Evolutionary conservation across 352 stramenopile genomes (phyloP), one percentile per base, ranked within the genome.

Genomic region (Paralagenidium karlingii): DNA sequence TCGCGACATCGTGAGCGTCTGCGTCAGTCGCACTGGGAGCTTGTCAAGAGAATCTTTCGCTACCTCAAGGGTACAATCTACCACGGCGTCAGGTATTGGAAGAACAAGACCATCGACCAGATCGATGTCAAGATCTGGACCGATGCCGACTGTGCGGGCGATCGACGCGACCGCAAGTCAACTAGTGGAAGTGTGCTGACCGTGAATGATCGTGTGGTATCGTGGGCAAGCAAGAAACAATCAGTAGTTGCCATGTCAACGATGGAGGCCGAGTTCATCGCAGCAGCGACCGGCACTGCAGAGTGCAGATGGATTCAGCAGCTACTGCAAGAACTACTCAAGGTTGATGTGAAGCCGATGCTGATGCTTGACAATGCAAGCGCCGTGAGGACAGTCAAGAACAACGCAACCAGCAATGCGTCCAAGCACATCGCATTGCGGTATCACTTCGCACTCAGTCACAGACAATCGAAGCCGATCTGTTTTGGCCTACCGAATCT

Each of bases 361-460:
- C n/a, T n/a, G n/a, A n/a, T n/a, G n/a, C n/a, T n/a, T n/a, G n/a
- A n/a, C n/a, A n/a, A n/a, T n/a, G n/a, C n/a, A n/a, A n/a, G n/a
- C n/a, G n/a, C n/a, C n/a, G n/a, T n/a, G n/a, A n/a, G n/a, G n/a
- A n/a, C n/a, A n/a, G n/a, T n/a, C n/a, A n/a, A n/a, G n/a, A n/a
- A n/a, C n/a, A n/a, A n/a, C n/a, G n/a, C 3, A 52, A 57, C 30
- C 43, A 52, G 28, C 43, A 34, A 15, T 43, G 47, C 24, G 44
- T n/a, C 47, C 15, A 61, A 61, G 41, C 43, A 61, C 39, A 61
- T 61, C 28, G 52, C 56, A 28, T 47, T 34, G 43, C 51, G 34
- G 7, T 50, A 54, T 26, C 43, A 57, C 22, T 38, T 45, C 38
- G 50, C n/a, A n/a, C n/a, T n/a, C n/a, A n/a, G n/a, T n/a, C n/a